Base-by-base conservation (phyloP, 2,329 filamentous ascomycete genomes). In the Juglanconis juglandina region DNA sequence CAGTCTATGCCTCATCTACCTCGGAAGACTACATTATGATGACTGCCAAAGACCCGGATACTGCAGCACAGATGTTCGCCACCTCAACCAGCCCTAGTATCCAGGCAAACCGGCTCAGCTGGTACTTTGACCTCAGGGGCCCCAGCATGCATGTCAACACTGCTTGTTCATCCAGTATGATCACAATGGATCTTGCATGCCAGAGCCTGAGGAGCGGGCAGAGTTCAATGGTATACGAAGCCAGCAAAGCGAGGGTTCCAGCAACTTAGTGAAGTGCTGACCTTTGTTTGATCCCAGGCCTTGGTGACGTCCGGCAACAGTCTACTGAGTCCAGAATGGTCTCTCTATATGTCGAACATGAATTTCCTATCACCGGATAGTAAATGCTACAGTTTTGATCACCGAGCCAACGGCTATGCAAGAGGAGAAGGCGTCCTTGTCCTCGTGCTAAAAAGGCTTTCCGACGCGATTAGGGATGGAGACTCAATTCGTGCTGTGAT, bases 371-470 rank as follows among this genome's bases (percentile, higher is more conserved):
- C 66, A 0, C 69, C 73, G 5, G 70, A 75, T 3, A 70, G 73
- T n/a, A 64, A 65, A 6, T 73, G 66, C 10, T 68, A 68, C 46
- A 69, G 68, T 14, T 75, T 72, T 14, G 73, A 74, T n/a, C 48
- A 66, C 10, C 59, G 69, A 0, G 73, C 68, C 0, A 70, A 76
- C 32, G 72, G 73, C 0, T 74, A 72, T 44, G 68, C 64, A 3
- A 62, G 71, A 10, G 72, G 71, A 0, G 70, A 72, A 7, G 67
- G 64, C 3, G 57, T 67, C 11, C 67, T 72, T 17, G 73, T 73
- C 7, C 60, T 78, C 6, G 63, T 79, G 0, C 52, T 82, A 3
- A 81, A 81, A 66, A 69, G 68, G 0, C 65, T 81, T 0, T 62
- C 68, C 5, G 70, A 73, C 37, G 79, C 79, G 1, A 42, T 81